Percentiles rank a stretch among this genome's conserved stretches.
These are phyloP conservation scores for Pyrenula massariospora DNA, from an alignment of 495 filamentous ascomycete species.

Conservation along the genomic window DNA sequence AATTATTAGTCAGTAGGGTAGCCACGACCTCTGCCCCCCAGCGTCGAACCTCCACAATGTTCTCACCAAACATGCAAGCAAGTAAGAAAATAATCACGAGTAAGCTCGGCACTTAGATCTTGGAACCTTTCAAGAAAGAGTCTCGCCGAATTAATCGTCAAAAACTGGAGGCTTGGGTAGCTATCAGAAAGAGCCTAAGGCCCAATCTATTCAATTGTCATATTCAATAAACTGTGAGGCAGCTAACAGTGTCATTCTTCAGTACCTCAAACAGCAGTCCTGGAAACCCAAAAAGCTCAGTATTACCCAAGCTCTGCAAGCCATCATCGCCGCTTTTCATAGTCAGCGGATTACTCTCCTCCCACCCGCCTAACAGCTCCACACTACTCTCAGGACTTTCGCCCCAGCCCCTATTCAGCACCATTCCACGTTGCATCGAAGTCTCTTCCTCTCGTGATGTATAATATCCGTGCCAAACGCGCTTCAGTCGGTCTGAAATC, in stretches of 20 bases:
- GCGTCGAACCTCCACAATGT: too few relatives aligned
- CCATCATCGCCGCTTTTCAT: conserved; percentile 30
- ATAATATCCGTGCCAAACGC: conserved; percentile 62
- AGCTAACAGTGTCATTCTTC: conserved; percentile 82
- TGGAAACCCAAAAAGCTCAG: conserved; percentile 86
- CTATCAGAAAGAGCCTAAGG: too few relatives aligned
- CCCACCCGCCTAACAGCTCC: conserved; percentile 83
- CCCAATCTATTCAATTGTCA: too few relatives aligned
- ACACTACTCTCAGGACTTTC: conserved; percentile 85
- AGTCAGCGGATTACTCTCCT: conserved; percentile 51
- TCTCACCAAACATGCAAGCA: too few relatives aligned
- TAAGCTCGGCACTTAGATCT: too few relatives aligned
- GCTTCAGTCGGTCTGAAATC: conserved; percentile 50
- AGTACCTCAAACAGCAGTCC: conserved; percentile 91
- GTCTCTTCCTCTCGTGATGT: conserved; percentile 47
- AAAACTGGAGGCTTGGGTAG: too few relatives aligned
- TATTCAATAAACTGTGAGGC: conserved; percentile 78
- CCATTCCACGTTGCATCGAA: conserved; percentile 64
- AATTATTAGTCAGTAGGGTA: too few relatives aligned
- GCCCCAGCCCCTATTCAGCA: conserved; percentile 79
- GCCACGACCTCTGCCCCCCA: too few relatives aligned
- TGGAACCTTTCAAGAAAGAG: too few relatives aligned
- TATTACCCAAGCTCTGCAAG: conserved; percentile 48
- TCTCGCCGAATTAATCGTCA: too few relatives aligned
- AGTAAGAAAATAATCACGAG: too few relatives aligned